Evolutionary conservation across 2,329 filamentous ascomycete genomes (phyloP), one percentile per base, ranked within the genome.

Genomic region (Colletotrichum euphorbiae): DNA sequence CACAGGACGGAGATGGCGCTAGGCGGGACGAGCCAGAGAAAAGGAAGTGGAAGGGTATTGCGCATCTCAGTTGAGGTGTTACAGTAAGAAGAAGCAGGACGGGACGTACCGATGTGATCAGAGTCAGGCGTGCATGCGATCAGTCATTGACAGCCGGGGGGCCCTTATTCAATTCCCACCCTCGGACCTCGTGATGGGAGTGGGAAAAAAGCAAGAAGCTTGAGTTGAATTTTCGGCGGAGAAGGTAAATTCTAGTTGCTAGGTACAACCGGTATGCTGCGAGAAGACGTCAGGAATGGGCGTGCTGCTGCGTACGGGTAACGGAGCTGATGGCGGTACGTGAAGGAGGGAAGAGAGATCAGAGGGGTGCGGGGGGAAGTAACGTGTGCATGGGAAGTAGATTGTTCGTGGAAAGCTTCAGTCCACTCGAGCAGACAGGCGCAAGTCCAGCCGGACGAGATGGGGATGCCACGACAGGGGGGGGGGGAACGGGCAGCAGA

Each of bases 121-220:
- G 54, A 56, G 67, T 69, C 67, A 67, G 56, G 67, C 57, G 62
- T 63, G 64, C 65, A 65, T 65, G 61, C 62, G 65, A 68, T 65
- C 65, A 68, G 61, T 68, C 65, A 68, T 33, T 65, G 61, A 68
- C 61, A 64, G 59, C 64, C 46, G 57, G 55, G 66, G 48, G 58
- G 63, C 54, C 54, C 40, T 61, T 70, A 63, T 64, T 63, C 59
- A 62, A 54, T 60, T 70, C 62, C 68, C 64, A 68, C 68, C 59
- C 68, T 62, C 64, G 64, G 68, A 68, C 64, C 64, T 60, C 46
- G 28, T 63, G 9, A 60, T 43, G 59, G 63, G 54, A 56, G 40
- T 24, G 60, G 42, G 48, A 38, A 42, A 68, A 68, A 68, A 68
- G 61, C 54, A 65, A 67, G 50, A 55, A 65, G 52, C 63, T 56